Conservation (phyloP, 179 eudicot species). For the Patellifolia procumbens region DNA sequence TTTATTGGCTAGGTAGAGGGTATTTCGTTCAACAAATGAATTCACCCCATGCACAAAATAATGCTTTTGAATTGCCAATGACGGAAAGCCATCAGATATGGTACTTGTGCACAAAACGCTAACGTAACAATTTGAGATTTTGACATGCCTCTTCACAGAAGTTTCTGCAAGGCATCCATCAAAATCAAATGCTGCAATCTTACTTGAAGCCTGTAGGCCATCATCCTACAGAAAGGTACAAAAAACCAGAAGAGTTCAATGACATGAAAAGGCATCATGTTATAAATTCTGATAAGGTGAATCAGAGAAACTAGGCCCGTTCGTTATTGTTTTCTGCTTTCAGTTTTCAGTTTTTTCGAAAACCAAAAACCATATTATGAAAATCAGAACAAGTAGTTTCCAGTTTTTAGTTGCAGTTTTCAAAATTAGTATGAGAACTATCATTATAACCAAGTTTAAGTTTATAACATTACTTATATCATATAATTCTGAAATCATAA, state of each 20-base stretch:
- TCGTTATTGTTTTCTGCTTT: too few relatives aligned
- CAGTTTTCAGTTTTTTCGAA: too few relatives aligned
- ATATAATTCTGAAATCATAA: too few relatives aligned
- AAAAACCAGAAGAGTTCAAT: constrained; percentile 3
- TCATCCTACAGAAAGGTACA: constrained; percentile 60
- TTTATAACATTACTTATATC: too few relatives aligned
- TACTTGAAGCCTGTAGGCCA: constrained; percentile 66
- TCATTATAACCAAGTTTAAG: too few relatives aligned
- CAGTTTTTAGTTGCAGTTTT: too few relatives aligned
- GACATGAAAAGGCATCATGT: constrained; percentile 10
- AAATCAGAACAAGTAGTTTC: too few relatives aligned
- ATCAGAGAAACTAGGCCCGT: not conserved
- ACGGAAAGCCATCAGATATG: not conserved
- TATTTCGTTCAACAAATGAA: not conserved
- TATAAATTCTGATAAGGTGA: not conserved
- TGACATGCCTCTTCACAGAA: constrained; percentile 58
- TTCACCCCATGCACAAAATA: not conserved
- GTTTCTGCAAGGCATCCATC: constrained; percentile 98
- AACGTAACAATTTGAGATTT: constrained; percentile 7
- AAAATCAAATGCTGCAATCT: constrained; percentile 96
- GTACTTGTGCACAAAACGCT: not conserved
- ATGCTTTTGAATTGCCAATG: not conserved
- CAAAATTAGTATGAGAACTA: too few relatives aligned
- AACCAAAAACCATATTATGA: too few relatives aligned
- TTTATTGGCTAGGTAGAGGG: not conserved